These are phyloP conservation scores for Sarocladiaceae sp. DNA, from an alignment of 2,329 filamentous ascomycete species.

Conservation along the genomic window DNA sequence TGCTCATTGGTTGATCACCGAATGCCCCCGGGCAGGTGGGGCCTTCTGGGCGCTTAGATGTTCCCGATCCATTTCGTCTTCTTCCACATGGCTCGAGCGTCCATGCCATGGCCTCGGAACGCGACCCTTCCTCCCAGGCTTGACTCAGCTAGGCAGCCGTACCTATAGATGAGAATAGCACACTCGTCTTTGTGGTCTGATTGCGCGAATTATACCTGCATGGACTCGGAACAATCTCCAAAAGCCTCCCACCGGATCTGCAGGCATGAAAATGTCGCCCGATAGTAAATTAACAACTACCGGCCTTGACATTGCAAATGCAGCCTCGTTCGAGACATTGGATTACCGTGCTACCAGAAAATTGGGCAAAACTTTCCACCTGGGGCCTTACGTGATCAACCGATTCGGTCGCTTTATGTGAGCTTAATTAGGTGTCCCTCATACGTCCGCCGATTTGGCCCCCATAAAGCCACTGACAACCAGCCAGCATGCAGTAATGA, in stretches of 20 bases:
- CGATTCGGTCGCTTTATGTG: too few relatives aligned
- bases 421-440: too few relatives aligned
- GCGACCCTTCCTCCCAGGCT: not conserved
- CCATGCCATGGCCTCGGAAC: not conserved
- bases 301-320: too few relatives aligned
- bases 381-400: not conserved
- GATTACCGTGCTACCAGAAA: too few relatives aligned
- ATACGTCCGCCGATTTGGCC: constrained; percentile 5
- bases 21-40: not conserved
- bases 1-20: not conserved
- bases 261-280: too few relatives aligned
- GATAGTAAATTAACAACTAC: too few relatives aligned
- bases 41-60: not conserved
- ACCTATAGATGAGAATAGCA: not conserved
- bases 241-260: too few relatives aligned
- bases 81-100: not conserved
- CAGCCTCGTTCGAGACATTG: too few relatives aligned
- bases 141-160: constrained; percentile 2
- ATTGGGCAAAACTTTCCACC: too few relatives aligned
- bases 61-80: not conserved
- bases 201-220: not conserved
- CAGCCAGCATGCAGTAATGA: not conserved
- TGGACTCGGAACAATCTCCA: too few relatives aligned
- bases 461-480: not conserved
- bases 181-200: constrained; percentile 4